phyloP scores from a whole-genome alignment of 148 eudicot genomes.

The Cornus controversa region DNA sequence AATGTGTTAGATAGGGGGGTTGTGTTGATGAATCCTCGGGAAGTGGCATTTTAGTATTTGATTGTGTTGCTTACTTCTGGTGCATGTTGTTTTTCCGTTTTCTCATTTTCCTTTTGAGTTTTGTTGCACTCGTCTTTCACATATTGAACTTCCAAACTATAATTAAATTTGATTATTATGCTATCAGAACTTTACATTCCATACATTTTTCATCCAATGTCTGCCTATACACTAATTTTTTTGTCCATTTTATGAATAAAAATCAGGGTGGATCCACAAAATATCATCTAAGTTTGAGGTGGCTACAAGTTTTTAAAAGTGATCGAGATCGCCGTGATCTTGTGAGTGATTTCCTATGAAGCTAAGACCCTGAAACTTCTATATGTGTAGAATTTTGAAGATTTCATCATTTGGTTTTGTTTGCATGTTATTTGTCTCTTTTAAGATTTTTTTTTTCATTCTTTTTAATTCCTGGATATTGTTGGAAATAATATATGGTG shows the following conservation, averaged over 20 bases:
- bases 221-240: neutral
- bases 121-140: too few relatives aligned
- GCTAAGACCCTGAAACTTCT: constrained; percentile 6
- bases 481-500: neutral
- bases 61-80: neutral
- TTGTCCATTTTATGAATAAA: constrained; percentile 18
- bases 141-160: neutral
- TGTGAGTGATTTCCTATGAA: constrained; percentile 45
- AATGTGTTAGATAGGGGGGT: too few relatives aligned
- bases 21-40: too few relatives aligned
- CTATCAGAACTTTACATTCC: neutral
- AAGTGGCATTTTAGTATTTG: too few relatives aligned
- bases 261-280: constrained; percentile 95
- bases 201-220: neutral
- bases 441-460: neutral
- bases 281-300: constrained; percentile 87
- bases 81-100: neutral
- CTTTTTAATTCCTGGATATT: too few relatives aligned
- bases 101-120: too few relatives aligned
- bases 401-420: constrained; percentile 4
- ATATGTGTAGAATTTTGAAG: neutral
- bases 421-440: neutral
- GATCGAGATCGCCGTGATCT: constrained; percentile 99
- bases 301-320: constrained; percentile 88
- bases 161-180: neutral